Evolutionary conservation across 352 stramenopile genomes (phyloP).

Genomic region (Globisporangium polare): DNA sequence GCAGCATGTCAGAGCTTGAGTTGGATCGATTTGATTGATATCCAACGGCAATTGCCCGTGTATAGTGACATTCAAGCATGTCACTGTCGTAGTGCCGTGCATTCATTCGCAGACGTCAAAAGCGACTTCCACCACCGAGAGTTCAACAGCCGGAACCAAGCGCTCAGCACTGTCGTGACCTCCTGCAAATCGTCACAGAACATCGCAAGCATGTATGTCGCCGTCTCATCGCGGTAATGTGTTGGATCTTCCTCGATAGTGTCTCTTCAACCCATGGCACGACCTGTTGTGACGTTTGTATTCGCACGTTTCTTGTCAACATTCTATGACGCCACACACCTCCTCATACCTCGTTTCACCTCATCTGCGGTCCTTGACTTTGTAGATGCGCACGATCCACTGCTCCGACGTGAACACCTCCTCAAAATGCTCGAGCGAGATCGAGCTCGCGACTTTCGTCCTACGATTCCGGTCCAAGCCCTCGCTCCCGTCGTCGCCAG

Average conservation of each 20-base stretch:
- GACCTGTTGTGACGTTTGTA: neutral
- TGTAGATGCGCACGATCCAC: slow-evolving; percentile 93
- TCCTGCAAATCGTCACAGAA: too few relatives aligned
- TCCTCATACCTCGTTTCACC: neutral
- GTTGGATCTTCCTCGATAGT: neutral
- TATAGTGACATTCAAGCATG: too few relatives aligned
- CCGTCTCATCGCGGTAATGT: neutral
- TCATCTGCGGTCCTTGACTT: slow-evolving; percentile 31
- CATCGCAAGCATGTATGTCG: too few relatives aligned
- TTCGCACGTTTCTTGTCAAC: neutral
- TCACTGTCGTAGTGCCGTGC: too few relatives aligned
- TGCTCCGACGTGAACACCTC: slow-evolving; percentile 90
- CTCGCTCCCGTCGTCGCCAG: slow-evolving; percentile 16
- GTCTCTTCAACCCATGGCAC: neutral
- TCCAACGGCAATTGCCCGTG: too few relatives aligned
- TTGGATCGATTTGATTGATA: neutral
- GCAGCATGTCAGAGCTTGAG: neutral
- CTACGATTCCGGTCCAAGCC: slow-evolving; percentile 78
- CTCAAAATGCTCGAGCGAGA: slow-evolving; percentile 83
- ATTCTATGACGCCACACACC: neutral
- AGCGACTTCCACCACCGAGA: too few relatives aligned
- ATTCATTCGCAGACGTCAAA: too few relatives aligned
- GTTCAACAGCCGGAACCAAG: too few relatives aligned
- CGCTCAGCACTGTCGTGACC: too few relatives aligned
- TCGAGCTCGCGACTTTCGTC: slow-evolving; percentile 48